phyloP scores from a whole-genome alignment of 768 basidiomycete genomes.

The Baorangia bicolor region DNA sequence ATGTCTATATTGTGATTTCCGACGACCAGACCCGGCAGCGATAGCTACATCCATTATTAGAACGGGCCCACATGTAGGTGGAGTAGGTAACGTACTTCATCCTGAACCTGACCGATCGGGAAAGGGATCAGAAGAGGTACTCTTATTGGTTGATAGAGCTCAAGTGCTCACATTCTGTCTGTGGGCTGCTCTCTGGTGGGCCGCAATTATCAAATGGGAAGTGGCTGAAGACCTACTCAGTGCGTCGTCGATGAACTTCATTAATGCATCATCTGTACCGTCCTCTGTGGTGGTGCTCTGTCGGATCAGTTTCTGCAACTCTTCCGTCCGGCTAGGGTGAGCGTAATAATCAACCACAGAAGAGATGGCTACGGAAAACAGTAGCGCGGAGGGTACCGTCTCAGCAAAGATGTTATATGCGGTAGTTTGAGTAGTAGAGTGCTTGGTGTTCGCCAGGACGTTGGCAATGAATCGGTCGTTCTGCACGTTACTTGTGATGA shows the following conservation, averaged over 20 bases:
- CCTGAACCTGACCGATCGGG: conserved; percentile 37
- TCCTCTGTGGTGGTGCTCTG: conserved; percentile 31
- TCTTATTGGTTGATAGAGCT: conserved; percentile 21
- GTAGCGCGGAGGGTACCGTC: conserved; percentile 51
- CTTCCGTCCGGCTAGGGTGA: conserved; percentile 34
- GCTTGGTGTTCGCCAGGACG: conserved; percentile 5
- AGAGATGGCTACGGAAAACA: conserved; percentile 55
- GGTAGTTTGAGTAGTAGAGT: conserved; percentile 33
- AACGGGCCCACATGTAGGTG: background rate
- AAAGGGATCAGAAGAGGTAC: conserved; percentile 35
- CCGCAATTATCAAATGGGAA: conserved; percentile 14
- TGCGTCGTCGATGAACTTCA: conserved; percentile 47
- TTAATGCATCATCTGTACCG: conserved; percentile 30
- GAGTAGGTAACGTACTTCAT: conserved; percentile 34
- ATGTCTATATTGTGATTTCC: conserved; percentile 10
- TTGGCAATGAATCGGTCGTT: conserved; percentile 21
- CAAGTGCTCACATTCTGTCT: conserved; percentile 33
- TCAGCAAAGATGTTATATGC: conserved; percentile 53
- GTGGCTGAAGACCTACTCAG: conserved; percentile 37
- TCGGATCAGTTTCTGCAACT: conserved; percentile 37
- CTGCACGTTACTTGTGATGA: conserved; percentile 24
- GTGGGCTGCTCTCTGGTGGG: conserved; percentile 36
- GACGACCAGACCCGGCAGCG: background rate
- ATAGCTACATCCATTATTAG: conserved; percentile 11
- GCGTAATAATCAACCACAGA: conserved; percentile 64